Evolutionary conservation across 2,329 filamentous ascomycete species (phyloP), one percentile per base, ranked within the genome.

Genomic region (Ceratocystis ficicola): DNA sequence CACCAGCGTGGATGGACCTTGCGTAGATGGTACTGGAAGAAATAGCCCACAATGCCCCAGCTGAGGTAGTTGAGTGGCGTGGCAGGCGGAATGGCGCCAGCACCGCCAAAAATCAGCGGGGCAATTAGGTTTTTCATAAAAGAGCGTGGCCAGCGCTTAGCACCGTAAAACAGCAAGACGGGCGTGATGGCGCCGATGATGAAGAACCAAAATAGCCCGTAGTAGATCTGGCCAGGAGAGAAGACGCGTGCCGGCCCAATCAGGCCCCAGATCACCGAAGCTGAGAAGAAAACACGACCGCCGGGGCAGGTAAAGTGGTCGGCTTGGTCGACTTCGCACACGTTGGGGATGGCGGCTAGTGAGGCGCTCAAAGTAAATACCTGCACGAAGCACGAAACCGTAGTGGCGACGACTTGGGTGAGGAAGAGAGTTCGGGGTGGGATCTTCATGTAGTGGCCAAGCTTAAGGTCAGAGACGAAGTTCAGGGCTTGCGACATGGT

Each of bases 371-470:
- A 77, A 2, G 87, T 84, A 2, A 79, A 73, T 66, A 88, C 80
- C 72, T 88, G 86, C 48, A 88, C 81, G 68, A 88, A 80, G 73
- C 83, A 86, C 0, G 84, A 85, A 71, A 86, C 79, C 0, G 86
- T 81, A 0, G 85, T 86, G 6, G 86, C 85, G 1, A 86, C 80
- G 3, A 87, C 80, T 72, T 88, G 86, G 3, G 80, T 79, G 74
- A 81, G 78, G 74, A 88, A 88, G 76, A 87, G 86, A 17, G 83
- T 85, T 20, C 83, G 78, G 15, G 84, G 85, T 0, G 86, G 85
- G 8, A 84, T 83, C 73, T 85, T 85, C 85, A 89, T 88, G 76
- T 89, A 89, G 72, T 89, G 86, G 4, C 83, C 86, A 57, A 87
- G 83, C 71, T 88, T 88, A 69, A 88, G 77, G 71, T 88, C 86